These are phyloP conservation scores for Eragrostis curvula DNA, from an alignment of 176 grass and related monocot species.

Conservation along the genomic window DNA sequence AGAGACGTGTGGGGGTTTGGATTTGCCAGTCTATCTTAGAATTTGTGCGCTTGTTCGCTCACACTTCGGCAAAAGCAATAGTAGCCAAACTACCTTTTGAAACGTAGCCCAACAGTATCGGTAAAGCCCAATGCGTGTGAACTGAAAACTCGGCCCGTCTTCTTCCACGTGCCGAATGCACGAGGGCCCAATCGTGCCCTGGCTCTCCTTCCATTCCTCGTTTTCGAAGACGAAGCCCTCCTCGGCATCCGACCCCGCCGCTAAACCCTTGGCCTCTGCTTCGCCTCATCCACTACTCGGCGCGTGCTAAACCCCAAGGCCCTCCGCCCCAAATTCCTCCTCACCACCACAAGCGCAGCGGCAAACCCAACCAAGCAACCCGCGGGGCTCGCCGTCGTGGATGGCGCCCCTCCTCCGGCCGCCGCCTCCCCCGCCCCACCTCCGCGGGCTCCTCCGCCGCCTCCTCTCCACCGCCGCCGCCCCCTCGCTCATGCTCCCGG, in stretches of 20 bases:
- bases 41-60: neutral
- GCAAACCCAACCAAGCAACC: neutral
- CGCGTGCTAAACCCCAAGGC: conserved; percentile 33
- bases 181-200: neutral
- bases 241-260: neutral
- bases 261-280: conserved; percentile 37
- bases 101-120: neutral
- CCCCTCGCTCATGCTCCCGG: conserved; percentile 41
- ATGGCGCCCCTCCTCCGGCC: conserved; percentile 75
- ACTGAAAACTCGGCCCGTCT: neutral
- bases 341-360: neutral
- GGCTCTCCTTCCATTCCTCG: neutral
- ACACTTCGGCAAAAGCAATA: too few species aligned
- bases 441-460: conserved; percentile 60
- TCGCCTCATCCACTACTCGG: conserved; percentile 43
- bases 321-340: neutral
- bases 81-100: too few species aligned
- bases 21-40: neutral
- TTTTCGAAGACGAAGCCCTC: neutral
- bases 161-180: neutral
- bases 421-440: conserved; percentile 46
- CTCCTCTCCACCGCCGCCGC: conserved; percentile 49
- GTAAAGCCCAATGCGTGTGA: neutral
- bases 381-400: conserved; percentile 22
- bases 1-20: neutral